Evolutionary conservation across 2,329 filamentous ascomycete species (phyloP).

Genomic region (Dothidotthia symphoricarpi): DNA sequence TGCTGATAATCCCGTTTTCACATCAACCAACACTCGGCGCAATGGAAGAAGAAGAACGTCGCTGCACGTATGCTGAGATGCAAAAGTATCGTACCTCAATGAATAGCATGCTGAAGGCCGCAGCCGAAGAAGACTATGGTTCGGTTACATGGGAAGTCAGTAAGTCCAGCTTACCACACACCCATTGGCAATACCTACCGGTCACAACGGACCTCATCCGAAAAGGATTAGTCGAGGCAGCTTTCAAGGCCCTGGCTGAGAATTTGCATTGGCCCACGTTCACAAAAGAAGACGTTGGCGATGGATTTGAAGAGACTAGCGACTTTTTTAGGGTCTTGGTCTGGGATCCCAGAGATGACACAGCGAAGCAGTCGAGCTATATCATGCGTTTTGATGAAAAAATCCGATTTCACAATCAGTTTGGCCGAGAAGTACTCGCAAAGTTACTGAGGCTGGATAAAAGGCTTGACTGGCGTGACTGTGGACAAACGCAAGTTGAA

Average conservation of each 20-base stretch:
- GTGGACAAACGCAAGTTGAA: slow-evolving; percentile 71
- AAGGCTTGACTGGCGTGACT: slow-evolving; percentile 82
- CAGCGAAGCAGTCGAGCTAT: slow-evolving; percentile 65
- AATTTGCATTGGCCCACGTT: slow-evolving; percentile 63
- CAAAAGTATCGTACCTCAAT: slow-evolving; percentile 71
- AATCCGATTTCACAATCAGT: slow-evolving; percentile 85
- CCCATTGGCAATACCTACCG: slow-evolving; percentile 92
- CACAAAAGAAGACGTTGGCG: slow-evolving; percentile 42
- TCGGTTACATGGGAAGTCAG: slow-evolving; percentile 92
- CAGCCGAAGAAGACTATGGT: slow-evolving; percentile 61
- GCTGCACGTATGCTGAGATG: slow-evolving; percentile 75
- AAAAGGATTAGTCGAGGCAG: slow-evolving; percentile 77
- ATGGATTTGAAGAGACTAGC: slow-evolving; percentile 44
- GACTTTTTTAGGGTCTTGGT: slow-evolving; percentile 83
- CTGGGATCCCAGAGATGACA: slow-evolving; percentile 58
- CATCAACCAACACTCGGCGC: slow-evolving; percentile 73
- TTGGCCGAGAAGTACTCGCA: slow-evolving; percentile 80
- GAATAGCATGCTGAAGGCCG: slow-evolving; percentile 69
- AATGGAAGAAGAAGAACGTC: slow-evolving; percentile 60
- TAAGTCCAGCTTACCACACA: slow-evolving; percentile 75
- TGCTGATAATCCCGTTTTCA: slow-evolving; percentile 84
- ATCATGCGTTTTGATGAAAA: slow-evolving; percentile 70
- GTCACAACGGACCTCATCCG: slow-evolving; percentile 66
- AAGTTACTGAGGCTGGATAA: slow-evolving; percentile 80
- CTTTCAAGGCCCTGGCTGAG: slow-evolving; percentile 84